These are phyloP conservation scores for Russula brevipes DNA, from an alignment of 768 basidiomycete genomes.

Conservation along the genomic window DNA sequence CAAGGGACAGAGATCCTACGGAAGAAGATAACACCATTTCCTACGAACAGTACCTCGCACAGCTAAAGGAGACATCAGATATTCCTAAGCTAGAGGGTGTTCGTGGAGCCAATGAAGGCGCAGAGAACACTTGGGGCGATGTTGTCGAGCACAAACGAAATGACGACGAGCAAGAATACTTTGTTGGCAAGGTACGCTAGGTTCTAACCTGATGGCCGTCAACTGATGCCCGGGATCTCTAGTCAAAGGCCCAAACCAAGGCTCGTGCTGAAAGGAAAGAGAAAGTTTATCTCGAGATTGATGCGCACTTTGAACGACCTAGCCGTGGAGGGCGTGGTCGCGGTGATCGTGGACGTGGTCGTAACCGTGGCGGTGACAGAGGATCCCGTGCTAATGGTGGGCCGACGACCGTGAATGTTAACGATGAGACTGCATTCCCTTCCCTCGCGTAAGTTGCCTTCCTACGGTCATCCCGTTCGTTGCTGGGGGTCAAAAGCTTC, in stretches of 20 bases:
- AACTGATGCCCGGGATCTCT: slow-evolving; percentile 1
- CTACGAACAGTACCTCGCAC: slow-evolving; percentile 86
- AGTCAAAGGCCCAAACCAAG: slow-evolving; percentile 67
- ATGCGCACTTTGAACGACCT: slow-evolving; percentile 82
- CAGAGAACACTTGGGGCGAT: slow-evolving; percentile 65
- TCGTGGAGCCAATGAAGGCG: slow-evolving; percentile 77
- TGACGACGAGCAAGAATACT: slow-evolving; percentile 70
- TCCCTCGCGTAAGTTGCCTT: slow-evolving; percentile 52
- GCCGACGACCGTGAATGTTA: slow-evolving; percentile 54
- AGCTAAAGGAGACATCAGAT: slow-evolving; percentile 56
- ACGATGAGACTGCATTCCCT: slow-evolving; percentile 85
- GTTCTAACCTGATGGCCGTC: background rate
- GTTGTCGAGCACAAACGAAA: slow-evolving; percentile 59
- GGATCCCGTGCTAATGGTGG: slow-evolving; percentile 38
- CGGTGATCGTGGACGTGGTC: slow-evolving; percentile 39
- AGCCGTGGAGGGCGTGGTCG: slow-evolving; percentile 59
- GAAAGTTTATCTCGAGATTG: slow-evolving; percentile 89
- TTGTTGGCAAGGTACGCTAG: slow-evolving; percentile 73
- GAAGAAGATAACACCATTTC: slow-evolving; percentile 94
- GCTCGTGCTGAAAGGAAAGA: slow-evolving; percentile 75
- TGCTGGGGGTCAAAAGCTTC: slow-evolving; percentile 21
- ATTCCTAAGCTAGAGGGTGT: slow-evolving; percentile 71
- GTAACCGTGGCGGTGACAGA: slow-evolving; percentile 40
- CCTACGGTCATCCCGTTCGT: slow-evolving; percentile 12
- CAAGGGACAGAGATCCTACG: slow-evolving; percentile 59